A percentile compares a stretch with the other conserved stretches of the same genome.
Evolutionary conservation across 495 filamentous ascomycete species (phyloP).

Genomic region (Cryomyces minteri): DNA sequence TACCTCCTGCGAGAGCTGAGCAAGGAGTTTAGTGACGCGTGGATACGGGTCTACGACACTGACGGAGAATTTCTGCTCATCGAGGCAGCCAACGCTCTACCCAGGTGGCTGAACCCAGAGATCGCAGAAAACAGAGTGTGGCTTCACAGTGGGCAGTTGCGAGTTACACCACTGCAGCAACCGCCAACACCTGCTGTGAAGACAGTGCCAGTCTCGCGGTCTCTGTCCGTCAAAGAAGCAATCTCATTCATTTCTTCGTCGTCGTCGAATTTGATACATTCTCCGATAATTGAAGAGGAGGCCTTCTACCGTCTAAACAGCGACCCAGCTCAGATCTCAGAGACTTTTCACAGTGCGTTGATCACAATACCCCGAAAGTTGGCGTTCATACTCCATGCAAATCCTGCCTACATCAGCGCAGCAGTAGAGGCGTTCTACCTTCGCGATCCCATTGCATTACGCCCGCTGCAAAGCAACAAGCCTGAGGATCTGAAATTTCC

Average conservation of each 20-base stretch:
- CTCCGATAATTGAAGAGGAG: slow-evolving; percentile 59
- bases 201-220: slow-evolving; percentile 21
- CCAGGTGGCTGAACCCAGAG: slow-evolving; percentile 84
- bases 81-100: slow-evolving; percentile 77
- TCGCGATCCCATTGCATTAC: slow-evolving; percentile 63
- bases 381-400: slow-evolving; percentile 59
- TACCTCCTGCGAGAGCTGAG: slow-evolving; percentile 76
- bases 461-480: slow-evolving; percentile 38
- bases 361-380: slow-evolving; percentile 63
- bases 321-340: slow-evolving; percentile 56
- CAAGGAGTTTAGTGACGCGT: slow-evolving; percentile 50
- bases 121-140: slow-evolving; percentile 56
- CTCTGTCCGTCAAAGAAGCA: slow-evolving; percentile 41
- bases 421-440: slow-evolving; percentile 88
- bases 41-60: slow-evolving; percentile 66
- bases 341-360: slow-evolving; percentile 51
- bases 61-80: slow-evolving; percentile 93
- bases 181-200: slow-evolving; percentile 3
- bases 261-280: slow-evolving; percentile 38
- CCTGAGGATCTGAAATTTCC: slow-evolving; percentile 37
- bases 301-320: slow-evolving; percentile 73
- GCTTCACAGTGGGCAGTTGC: slow-evolving; percentile 47
- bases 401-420: slow-evolving; percentile 55
- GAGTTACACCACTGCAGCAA: slow-evolving; percentile 44
- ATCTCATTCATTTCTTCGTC: slow-evolving; percentile 33